Conservation (phyloP, 768 basidiomycete species). For the Stropharia rugosoannulata region DNA sequence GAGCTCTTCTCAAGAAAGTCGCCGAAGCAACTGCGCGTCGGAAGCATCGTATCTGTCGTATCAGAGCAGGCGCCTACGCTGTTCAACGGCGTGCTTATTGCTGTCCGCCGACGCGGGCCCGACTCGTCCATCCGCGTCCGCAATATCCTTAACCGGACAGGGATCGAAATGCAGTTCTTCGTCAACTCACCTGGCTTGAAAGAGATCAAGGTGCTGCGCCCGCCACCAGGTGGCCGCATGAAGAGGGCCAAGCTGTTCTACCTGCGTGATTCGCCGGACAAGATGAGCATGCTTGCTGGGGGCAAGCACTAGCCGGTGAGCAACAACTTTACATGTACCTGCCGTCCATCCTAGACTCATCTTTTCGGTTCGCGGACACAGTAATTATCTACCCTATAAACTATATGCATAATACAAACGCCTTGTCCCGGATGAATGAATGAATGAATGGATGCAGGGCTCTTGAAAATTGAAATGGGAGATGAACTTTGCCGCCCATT, state of each 20-base stretch:
- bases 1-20: slow-evolving; percentile 74
- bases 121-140: slow-evolving; percentile 89
- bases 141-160: slow-evolving; percentile 88
- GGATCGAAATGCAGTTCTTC: slow-evolving; percentile 92
- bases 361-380: too few relatives aligned
- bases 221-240: slow-evolving; percentile 61
- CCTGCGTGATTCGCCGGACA: slow-evolving; percentile 77
- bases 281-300: slow-evolving; percentile 75
- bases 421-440: too few relatives aligned
- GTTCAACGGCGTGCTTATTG: slow-evolving; percentile 89
- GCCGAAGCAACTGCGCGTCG: slow-evolving; percentile 67
- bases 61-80: slow-evolving; percentile 74
- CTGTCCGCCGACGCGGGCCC: slow-evolving; percentile 76
- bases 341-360: too few relatives aligned
- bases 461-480: too few relatives aligned
- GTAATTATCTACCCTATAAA: too few relatives aligned
- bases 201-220: slow-evolving; percentile 78
- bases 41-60: slow-evolving; percentile 83
- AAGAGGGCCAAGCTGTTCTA: slow-evolving; percentile 82
- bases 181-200: slow-evolving; percentile 84
- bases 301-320: slow-evolving; percentile 31
- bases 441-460: too few relatives aligned
- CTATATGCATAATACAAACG: too few relatives aligned
- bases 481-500: too few relatives aligned
- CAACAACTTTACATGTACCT: not conserved